These are phyloP conservation scores for Trametes versicolor DNA, from an alignment of 1,284 basidiomycete species.

Conservation along the genomic window DNA sequence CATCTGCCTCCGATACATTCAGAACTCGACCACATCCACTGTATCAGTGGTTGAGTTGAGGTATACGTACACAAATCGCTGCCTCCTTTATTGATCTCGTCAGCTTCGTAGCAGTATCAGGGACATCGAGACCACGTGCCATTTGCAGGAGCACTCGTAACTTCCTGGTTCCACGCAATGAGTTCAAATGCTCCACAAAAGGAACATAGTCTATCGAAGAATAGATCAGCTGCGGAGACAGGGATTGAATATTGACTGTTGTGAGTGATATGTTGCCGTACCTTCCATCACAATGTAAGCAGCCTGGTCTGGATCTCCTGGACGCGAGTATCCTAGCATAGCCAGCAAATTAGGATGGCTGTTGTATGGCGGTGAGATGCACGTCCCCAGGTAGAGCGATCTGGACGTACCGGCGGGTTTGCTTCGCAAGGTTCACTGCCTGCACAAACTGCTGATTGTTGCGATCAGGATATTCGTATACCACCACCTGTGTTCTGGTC, in stretches of 20 bases:
- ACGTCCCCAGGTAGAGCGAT: too few relatives aligned
- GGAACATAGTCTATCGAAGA: not conserved
- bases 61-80: not conserved
- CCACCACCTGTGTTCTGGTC: not conserved
- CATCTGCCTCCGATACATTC: too few relatives aligned
- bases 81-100: not conserved
- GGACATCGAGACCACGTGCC: not conserved
- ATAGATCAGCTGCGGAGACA: not conserved
- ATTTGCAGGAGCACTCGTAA: not conserved
- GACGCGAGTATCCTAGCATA: not conserved
- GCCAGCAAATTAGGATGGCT: not conserved
- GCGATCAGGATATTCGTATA: not conserved
- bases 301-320: not conserved
- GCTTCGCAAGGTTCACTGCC: not conserved
- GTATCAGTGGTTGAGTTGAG: too few relatives aligned
- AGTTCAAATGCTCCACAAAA: not conserved
- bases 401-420: not conserved
- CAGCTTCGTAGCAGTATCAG: not conserved
- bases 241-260: not conserved
- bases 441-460: not conserved
- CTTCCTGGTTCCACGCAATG: not conserved
- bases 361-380: too few relatives aligned
- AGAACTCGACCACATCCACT: too few relatives aligned
- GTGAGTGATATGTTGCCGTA: not conserved
- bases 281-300: not conserved